phyloP scores from a whole-genome alignment of 768 basidiomycete species.

The Rubroboletus pulcherrimus region DNA sequence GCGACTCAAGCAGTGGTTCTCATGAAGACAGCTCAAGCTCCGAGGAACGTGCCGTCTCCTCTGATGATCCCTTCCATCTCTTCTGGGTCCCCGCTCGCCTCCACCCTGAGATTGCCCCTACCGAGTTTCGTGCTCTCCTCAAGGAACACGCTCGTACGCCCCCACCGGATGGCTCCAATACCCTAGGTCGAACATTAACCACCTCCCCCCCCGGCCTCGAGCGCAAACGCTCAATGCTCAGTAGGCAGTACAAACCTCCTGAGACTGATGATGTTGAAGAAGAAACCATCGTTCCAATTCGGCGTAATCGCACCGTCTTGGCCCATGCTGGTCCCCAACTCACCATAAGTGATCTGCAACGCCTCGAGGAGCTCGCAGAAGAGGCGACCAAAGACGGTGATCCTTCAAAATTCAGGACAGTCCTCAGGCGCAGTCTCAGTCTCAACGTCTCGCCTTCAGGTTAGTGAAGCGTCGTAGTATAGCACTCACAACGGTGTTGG shows the following conservation, averaged over 20 bases:
- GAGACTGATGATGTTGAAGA: constrained; percentile 74
- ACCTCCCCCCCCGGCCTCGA: constrained; percentile 50
- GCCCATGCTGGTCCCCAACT: constrained; percentile 75
- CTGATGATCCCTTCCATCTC: constrained; percentile 82
- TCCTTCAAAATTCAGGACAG: constrained; percentile 71
- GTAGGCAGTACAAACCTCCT: constrained; percentile 84
- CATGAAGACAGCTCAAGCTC: constrained; percentile 39
- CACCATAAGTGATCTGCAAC: constrained; percentile 91
- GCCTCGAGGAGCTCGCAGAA: constrained; percentile 88
- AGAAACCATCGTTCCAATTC: constrained; percentile 65
- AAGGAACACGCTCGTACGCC: constrained; percentile 81
- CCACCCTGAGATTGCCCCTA: constrained; percentile 96
- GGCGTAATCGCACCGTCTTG: constrained; percentile 64
- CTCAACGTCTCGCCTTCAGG: constrained; percentile 82
- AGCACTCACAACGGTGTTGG: constrained; percentile 7
- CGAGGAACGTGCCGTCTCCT: constrained; percentile 28
- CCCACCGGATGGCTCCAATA: constrained; percentile 45
- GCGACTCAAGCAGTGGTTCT: constrained; percentile 42
- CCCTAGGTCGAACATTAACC: constrained; percentile 42
- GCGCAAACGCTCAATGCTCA: constrained; percentile 90
- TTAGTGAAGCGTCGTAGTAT: constrained; percentile 40
- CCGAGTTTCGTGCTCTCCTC: constrained; percentile 92
- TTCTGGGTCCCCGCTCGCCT: constrained; percentile 98
- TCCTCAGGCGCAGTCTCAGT: constrained; percentile 83
- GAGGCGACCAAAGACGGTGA: constrained; percentile 83